phyloP scores from a whole-genome alignment of 139 green algal species.

The Coelastrella sp. region DNA sequence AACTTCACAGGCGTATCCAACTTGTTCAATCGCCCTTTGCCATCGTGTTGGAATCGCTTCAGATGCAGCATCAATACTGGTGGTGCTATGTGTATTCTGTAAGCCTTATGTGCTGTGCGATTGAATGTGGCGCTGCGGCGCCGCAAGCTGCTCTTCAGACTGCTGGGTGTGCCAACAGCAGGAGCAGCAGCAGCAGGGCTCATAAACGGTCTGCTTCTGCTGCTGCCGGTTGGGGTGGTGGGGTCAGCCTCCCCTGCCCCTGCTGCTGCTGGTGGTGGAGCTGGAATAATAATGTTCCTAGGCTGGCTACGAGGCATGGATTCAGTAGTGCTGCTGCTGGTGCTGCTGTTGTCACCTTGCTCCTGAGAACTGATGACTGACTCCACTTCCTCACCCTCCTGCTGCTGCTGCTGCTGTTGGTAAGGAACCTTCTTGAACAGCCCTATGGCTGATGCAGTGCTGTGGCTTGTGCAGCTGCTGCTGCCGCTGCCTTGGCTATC shows the following conservation, averaged over 20 bases:
- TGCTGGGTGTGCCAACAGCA: conserved; percentile 15
- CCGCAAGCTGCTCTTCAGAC: conserved; percentile 35
- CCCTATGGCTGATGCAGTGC: neutral
- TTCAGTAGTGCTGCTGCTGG: neutral
- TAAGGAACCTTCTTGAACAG: conserved; percentile 12
- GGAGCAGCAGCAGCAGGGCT: neutral
- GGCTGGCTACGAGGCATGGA: neutral
- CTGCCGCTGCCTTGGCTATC: neutral
- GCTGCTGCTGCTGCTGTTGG: conserved; percentile 2
- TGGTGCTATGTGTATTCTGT: conserved; percentile 50
- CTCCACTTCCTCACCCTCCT: neutral
- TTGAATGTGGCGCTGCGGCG: neutral
- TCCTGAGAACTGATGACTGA: neutral
- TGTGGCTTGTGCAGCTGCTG: neutral
- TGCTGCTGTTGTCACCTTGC: conserved; percentile 15
- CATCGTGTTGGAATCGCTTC: conserved; percentile 75
- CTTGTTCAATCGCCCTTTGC: conserved; percentile 67
- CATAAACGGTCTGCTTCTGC: neutral
- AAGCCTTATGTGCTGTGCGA: conserved; percentile 41
- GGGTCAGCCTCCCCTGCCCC: neutral
- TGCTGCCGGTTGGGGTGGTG: neutral
- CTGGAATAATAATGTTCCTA: neutral
- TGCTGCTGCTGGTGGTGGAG: neutral
- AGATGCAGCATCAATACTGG: conserved; percentile 72
- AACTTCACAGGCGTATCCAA: conserved; percentile 62